These are phyloP conservation scores for Fusarium sp. DNA, from an alignment of 2,329 filamentous ascomycete species.

Conservation along the genomic window DNA sequence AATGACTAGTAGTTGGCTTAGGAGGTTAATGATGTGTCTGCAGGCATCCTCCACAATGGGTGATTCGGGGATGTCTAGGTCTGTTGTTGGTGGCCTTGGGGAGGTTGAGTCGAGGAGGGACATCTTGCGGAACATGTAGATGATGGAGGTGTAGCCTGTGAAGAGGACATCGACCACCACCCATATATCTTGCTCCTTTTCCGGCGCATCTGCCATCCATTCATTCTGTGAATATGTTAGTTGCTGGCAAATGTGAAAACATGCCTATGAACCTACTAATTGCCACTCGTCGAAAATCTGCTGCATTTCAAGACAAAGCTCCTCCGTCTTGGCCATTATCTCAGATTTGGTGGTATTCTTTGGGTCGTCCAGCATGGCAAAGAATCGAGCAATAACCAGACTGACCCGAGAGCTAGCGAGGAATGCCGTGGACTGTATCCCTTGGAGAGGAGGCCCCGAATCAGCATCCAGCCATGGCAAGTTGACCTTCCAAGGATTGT, in stretches of 20 bases:
- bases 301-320: slow-evolving; percentile 43
- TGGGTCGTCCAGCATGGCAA: slow-evolving; percentile 43
- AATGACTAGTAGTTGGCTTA: slow-evolving; percentile 33
- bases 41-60: slow-evolving; percentile 44
- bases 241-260: accelerated
- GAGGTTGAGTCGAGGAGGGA: slow-evolving; percentile 43
- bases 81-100: slow-evolving; percentile 40
- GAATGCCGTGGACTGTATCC: slow-evolving; percentile 42
- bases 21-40: slow-evolving; percentile 34
- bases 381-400: slow-evolving; percentile 46
- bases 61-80: slow-evolving; percentile 45
- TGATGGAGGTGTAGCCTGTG: slow-evolving; percentile 46
- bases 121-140: slow-evolving; percentile 51
- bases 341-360: slow-evolving; percentile 30
- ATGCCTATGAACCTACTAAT: slow-evolving; percentile 26
- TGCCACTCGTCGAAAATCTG: slow-evolving; percentile 45
- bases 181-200: slow-evolving; percentile 43
- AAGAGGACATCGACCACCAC: slow-evolving; percentile 44
- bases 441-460: slow-evolving; percentile 32
- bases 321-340: slow-evolving; percentile 43
- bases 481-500: slow-evolving; percentile 48
- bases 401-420: slow-evolving; percentile 45
- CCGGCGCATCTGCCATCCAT: slow-evolving; percentile 35
- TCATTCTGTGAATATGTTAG: slow-evolving; percentile 30
- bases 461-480: slow-evolving; percentile 46